Conservation (phyloP, 1,284 basidiomycete species). For the Porodaedalea pini region DNA sequence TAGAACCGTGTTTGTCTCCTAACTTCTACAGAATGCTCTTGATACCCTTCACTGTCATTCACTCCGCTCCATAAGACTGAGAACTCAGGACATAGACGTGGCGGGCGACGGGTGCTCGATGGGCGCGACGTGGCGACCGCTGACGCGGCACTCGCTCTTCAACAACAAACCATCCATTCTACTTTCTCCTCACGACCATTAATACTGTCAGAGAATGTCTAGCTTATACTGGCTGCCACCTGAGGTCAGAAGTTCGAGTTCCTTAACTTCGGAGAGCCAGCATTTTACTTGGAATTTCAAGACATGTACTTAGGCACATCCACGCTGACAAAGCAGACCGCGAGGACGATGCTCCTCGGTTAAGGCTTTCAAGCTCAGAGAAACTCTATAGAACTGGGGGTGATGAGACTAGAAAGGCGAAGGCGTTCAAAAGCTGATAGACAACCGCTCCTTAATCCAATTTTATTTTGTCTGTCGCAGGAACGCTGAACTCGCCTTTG, state of each 20-base stretch:
- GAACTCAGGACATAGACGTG: background rate
- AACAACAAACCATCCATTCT: background rate
- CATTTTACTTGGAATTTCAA: background rate
- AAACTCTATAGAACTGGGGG: too few species aligned
- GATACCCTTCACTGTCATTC: background rate
- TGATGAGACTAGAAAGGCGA: too few species aligned
- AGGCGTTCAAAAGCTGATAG: too few species aligned
- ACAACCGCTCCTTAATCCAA: too few species aligned
- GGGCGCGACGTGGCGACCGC: constrained; percentile 1
- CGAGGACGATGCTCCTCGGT: background rate
- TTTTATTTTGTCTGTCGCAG: too few species aligned
- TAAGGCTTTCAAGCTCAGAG: too few species aligned
- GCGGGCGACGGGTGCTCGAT: background rate
- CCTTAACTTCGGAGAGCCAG: background rate
- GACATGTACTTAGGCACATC: background rate
- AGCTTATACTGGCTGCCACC: too few species aligned
- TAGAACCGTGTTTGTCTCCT: background rate
- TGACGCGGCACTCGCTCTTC: background rate
- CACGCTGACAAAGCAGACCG: constrained; percentile 2
- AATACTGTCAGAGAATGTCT: too few species aligned
- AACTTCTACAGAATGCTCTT: background rate
- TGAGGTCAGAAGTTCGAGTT: too few species aligned
- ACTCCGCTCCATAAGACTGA: too few species aligned
- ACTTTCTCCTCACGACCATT: background rate
- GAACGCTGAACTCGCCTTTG: too few species aligned